phyloP scores from a whole-genome alignment of 441 rosid species.

The Lepidium campestre region DNA sequence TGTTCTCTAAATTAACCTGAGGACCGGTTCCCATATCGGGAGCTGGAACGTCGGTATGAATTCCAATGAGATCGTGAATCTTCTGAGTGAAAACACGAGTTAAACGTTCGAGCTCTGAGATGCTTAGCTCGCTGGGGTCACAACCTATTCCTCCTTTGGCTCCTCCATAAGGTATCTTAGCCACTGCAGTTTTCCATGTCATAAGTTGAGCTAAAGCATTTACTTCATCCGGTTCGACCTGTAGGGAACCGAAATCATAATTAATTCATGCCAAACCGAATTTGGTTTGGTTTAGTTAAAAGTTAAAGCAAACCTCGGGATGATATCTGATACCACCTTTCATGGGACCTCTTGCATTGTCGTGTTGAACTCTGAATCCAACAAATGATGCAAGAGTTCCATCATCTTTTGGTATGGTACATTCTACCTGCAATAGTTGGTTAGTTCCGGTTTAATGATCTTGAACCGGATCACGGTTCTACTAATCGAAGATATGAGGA shows the following conservation, averaged over 20 bases:
- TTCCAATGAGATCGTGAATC: conserved; percentile 60
- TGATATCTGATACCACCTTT: conserved; percentile 76
- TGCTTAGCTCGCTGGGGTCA: conserved; percentile 41
- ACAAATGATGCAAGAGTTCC: conserved; percentile 57
- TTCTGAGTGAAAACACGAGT: conserved; percentile 68
- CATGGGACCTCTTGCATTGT: conserved; percentile 74
- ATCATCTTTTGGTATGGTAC: conserved; percentile 61
- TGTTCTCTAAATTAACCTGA: conserved; percentile 38
- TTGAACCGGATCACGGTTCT: neutral
- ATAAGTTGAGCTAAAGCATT: conserved; percentile 67
- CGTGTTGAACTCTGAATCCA: conserved; percentile 68
- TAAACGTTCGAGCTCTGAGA: conserved; percentile 54
- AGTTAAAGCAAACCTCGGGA: conserved; percentile 41
- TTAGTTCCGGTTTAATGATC: neutral
- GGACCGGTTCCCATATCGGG: conserved; percentile 77
- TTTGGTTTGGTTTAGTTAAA: neutral
- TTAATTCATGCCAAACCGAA: neutral
- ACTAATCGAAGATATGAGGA: neutral
- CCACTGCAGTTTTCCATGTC: conserved; percentile 80
- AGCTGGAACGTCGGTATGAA: conserved; percentile 71
- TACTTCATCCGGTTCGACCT: conserved; percentile 74
- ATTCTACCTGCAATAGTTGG: conserved; percentile 48
- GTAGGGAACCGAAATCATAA: neutral
- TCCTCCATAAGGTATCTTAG: conserved; percentile 65
- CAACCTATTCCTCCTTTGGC: conserved; percentile 78